Percentiles rank a stretch among this genome's conserved stretches.
phyloP scores from a whole-genome alignment of 345 rosid species.

The Eucalyptus rudis region DNA sequence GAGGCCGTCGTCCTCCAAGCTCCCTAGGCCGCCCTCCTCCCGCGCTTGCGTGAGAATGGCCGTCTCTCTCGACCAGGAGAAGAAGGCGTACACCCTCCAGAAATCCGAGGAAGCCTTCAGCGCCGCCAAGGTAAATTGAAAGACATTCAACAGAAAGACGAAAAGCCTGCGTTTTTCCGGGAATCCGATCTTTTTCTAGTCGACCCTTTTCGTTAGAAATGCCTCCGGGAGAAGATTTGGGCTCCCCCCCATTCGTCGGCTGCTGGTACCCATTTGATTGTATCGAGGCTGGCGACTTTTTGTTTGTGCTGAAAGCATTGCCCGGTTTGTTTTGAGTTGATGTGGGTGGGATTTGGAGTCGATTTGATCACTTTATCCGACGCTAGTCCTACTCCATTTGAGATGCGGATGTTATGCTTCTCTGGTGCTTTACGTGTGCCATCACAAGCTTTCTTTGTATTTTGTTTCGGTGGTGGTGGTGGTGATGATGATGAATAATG shows the following conservation, averaged over 20 bases:
- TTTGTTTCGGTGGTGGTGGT: not conserved
- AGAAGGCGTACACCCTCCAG: conserved; percentile 20
- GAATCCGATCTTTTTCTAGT: not conserved
- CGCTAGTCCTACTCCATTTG: not conserved
- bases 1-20: not conserved
- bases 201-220: not conserved
- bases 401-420: not conserved
- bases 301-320: not conserved
- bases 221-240: not conserved
- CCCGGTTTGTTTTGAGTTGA: not conserved
- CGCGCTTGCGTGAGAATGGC: not conserved
- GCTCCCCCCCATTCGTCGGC: not conserved
- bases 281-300: not conserved
- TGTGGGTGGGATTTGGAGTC: not conserved
- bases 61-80: conserved; percentile 36
- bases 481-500: not conserved
- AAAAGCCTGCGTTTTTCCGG: not conserved
- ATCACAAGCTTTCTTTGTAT: not conserved
- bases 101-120: conserved; percentile 88
- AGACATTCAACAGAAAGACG: not conserved
- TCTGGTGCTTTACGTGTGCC: not conserved
- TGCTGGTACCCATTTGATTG: not conserved
- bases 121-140: conserved; percentile 50
- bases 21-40: not conserved
- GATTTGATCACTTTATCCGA: not conserved